A percentile compares a stretch with the other conserved stretches of the same genome.
Conservation (phyloP, 1,284 basidiomycete genomes). For the Psilocybe mexicana region DNA sequence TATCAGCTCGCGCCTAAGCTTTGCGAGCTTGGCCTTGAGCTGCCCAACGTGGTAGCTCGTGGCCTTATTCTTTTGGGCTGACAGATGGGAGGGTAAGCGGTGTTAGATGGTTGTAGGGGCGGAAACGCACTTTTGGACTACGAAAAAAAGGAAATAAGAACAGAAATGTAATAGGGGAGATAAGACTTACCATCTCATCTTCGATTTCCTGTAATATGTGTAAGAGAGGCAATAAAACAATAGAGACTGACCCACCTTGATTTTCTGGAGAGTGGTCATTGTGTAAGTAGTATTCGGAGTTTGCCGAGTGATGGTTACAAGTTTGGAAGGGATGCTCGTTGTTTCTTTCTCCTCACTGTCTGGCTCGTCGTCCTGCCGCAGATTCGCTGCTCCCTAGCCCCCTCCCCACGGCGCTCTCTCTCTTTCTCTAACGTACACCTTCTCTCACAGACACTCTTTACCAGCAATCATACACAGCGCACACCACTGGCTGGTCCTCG, state of each 20-base stretch:
- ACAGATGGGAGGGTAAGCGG: constrained; percentile 17
- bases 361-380: constrained; percentile 10
- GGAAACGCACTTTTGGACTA: constrained; percentile 55
- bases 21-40: constrained; percentile 98
- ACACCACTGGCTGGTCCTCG: constrained; percentile 71
- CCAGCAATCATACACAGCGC: constrained; percentile 12
- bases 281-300: constrained; percentile 36
- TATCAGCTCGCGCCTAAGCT: constrained; percentile 94
- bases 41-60: constrained; percentile 95
- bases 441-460: constrained; percentile 26
- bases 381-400: too few relatives aligned
- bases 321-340: constrained; percentile 16
- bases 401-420: constrained; percentile 16
- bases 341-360: constrained; percentile 12
- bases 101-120: constrained; percentile 10
- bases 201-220: constrained; percentile 73
- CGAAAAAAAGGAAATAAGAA: constrained; percentile 16
- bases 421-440: constrained; percentile 30
- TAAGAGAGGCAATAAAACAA: constrained; percentile 19
- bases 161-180: constrained; percentile 5
- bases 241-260: constrained; percentile 59
- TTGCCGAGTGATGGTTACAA: constrained; percentile 33
- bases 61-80: constrained; percentile 97
- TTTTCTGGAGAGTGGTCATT: constrained; percentile 90
- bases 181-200: constrained; percentile 85